Evolutionary conservation across 495 filamentous ascomycete genomes (phyloP).

Genomic region (Penicillium fimorum): DNA sequence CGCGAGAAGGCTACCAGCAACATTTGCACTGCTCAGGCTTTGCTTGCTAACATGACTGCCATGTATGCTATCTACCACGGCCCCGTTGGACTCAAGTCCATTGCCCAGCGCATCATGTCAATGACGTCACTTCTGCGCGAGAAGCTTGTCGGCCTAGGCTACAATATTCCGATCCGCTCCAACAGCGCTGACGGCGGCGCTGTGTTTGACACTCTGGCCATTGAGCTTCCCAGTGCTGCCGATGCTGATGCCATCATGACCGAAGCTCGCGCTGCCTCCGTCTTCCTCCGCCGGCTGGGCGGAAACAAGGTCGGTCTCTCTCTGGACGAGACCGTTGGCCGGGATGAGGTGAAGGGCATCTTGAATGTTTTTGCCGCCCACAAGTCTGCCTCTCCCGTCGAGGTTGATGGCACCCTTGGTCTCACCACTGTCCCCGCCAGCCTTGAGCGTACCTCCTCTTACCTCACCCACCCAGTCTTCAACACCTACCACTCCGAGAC

Average conservation of each 20-base stretch:
- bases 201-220: conserved; percentile 79
- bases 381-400: conserved; percentile 33
- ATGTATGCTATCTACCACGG: conserved; percentile 99
- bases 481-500: conserved; percentile 97
- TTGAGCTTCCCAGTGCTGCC: conserved; percentile 53
- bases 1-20: conserved; percentile 99
- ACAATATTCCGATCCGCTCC: conserved; percentile 55
- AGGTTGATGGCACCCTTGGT: conserved; percentile 45
- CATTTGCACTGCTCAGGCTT: conserved; percentile 94
- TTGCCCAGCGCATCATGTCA: conserved; percentile 74
- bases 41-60: conserved; percentile 95
- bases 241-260: conserved; percentile 18
- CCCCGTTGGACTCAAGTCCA: conserved; percentile 77
- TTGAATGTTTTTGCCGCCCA: conserved; percentile 55
- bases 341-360: conserved; percentile 59
- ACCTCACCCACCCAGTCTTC: conserved; percentile 91
- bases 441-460: conserved; percentile 71
- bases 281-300: conserved; percentile 66
- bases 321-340: conserved; percentile 68
- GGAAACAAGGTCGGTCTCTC: conserved; percentile 63
- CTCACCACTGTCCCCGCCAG: conserved; percentile 53
- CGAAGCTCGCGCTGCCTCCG: conserved; percentile 51
- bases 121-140: conserved; percentile 69
- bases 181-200: conserved; percentile 51
- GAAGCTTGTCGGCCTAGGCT: conserved; percentile 64